phyloP scores from a whole-genome alignment of 306 rosid species.

The Argentina anserina region DNA sequence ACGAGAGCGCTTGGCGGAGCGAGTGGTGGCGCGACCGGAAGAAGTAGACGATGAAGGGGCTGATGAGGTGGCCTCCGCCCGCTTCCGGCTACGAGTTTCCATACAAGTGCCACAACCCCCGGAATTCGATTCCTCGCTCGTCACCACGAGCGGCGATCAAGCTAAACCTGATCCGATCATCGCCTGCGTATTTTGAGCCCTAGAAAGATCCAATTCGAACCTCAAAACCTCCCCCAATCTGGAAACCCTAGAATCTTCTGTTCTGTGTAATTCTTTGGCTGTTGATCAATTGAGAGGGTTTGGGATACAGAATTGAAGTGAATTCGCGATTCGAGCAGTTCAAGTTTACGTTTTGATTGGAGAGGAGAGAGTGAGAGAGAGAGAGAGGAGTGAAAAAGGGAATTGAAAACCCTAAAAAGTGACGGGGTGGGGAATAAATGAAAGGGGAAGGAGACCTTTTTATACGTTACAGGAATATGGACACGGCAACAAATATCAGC shows the following conservation, averaged over 20 bases:
- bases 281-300: neutral
- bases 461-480: constrained; percentile 7
- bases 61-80: constrained; percentile 99
- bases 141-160: constrained; percentile 68
- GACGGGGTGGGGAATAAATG: constrained; percentile 10
- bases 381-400: neutral
- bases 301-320: neutral
- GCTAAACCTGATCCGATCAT: constrained; percentile 34
- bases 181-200: constrained; percentile 29
- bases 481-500: too few relatives aligned
- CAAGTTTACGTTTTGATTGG: neutral
- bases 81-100: constrained; percentile 99
- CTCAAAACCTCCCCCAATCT: constrained; percentile 39
- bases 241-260: constrained; percentile 40
- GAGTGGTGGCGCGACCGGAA: constrained; percentile 65
- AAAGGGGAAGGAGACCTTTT: neutral
- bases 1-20: constrained; percentile 76
- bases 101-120: constrained; percentile 99
- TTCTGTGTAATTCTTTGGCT: neutral
- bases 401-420: constrained; percentile 42
- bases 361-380: neutral
- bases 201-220: constrained; percentile 26
- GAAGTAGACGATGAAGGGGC: constrained; percentile 90
- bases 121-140: constrained; percentile 67
- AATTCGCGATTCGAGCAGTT: neutral